Evolutionary conservation across 371 early-diverging fungal species (phyloP).

Genomic region (Saksenaea vasiformis): DNA sequence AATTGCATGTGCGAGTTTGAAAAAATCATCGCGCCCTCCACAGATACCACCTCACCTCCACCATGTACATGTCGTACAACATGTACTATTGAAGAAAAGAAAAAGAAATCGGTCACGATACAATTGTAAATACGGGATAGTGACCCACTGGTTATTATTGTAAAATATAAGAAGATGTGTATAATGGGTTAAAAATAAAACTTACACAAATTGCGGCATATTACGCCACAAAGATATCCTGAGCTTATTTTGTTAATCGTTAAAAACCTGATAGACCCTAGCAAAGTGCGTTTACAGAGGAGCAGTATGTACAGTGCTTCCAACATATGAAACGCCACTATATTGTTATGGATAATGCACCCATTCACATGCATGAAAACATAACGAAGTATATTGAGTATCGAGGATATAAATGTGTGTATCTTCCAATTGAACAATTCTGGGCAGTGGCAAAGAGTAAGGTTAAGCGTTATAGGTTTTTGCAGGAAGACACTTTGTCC

Average conservation of each 20-base stretch:
- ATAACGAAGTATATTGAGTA: not conserved
- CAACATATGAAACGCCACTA: too few species aligned
- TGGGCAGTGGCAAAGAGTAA: constrained; percentile 16
- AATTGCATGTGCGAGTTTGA: not conserved
- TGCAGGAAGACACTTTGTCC: constrained; percentile 14
- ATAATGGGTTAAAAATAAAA: not conserved
- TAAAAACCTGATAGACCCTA: too few species aligned
- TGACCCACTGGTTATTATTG: constrained; percentile 1
- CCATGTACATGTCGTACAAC: not conserved
- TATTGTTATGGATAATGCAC: too few species aligned
- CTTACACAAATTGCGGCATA: too few species aligned
- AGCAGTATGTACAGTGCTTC: too few species aligned
- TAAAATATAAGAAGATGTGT: not conserved
- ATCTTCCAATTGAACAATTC: constrained; percentile 9
- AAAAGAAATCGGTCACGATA: constrained; percentile 1
- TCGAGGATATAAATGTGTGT: not conserved
- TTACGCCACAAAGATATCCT: too few species aligned
- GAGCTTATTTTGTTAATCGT: too few species aligned
- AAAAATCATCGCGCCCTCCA: not conserved
- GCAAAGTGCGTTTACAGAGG: too few species aligned
- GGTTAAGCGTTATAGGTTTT: constrained; percentile 18
- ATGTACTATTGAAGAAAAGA: not conserved
- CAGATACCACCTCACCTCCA: not conserved
- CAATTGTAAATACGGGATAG: not conserved
- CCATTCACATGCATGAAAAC: too few species aligned